Conservation (phyloP, 78 protist genomes). For the Cavenderia fasciculata region DNA sequence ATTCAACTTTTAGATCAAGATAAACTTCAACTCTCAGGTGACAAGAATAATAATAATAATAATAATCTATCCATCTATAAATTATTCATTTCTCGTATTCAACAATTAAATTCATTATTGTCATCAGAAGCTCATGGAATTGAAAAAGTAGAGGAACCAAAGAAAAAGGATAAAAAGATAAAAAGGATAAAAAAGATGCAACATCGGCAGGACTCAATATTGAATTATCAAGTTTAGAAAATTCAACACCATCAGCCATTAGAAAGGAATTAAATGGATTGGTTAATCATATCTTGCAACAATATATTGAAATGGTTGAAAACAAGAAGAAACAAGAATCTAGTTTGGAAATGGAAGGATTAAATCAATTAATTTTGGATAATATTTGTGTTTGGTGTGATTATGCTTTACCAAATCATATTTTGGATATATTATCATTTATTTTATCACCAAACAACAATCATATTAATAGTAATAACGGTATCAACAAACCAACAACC, state of each 20-base stretch:
- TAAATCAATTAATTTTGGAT: constrained; percentile 2
- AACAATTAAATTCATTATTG: constrained; percentile 43
- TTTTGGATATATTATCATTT: background rate
- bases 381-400: constrained; percentile 54
- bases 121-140: constrained; percentile 23
- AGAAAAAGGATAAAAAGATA: too few species aligned
- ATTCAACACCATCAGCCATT: background rate
- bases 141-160: too few species aligned
- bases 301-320: too few species aligned
- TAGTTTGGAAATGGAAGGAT: background rate
- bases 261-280: background rate
- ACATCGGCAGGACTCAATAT: too few species aligned
- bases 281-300: background rate
- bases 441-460: constrained; percentile 19
- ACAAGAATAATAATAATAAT: background rate
- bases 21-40: background rate
- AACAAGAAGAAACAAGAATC: background rate
- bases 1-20: background rate
- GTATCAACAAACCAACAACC: too few species aligned
- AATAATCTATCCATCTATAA: background rate
- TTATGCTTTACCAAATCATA: constrained; percentile 1
- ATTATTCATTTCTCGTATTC: constrained; percentile 22
- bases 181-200: too few species aligned
- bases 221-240: too few species aligned
- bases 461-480: too few species aligned